phyloP scores from a whole-genome alignment of 1,139 yeast species.

The Saccharomyces uvarum region DNA sequence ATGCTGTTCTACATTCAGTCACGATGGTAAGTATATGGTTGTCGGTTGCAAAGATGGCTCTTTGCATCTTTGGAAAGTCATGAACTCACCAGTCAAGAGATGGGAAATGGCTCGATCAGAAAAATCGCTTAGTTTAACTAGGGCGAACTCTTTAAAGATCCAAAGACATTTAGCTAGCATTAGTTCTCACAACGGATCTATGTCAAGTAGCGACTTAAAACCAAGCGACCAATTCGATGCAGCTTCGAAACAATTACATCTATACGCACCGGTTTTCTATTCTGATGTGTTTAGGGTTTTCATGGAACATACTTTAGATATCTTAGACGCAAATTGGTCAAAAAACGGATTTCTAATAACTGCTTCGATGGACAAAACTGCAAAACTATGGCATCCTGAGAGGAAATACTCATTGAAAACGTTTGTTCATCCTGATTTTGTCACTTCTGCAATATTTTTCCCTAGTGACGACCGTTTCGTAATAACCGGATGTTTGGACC shows the following conservation, averaged over 20 bases:
- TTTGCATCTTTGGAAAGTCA: constrained; percentile 72
- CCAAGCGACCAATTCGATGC: not conserved
- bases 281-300: constrained; percentile 56
- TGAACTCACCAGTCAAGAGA: constrained; percentile 60
- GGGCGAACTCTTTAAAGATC: constrained; percentile 6
- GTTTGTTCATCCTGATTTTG: constrained; percentile 72
- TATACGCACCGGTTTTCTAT: constrained; percentile 73
- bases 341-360: constrained; percentile 73
- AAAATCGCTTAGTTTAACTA: constrained; percentile 4
- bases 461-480: constrained; percentile 85
- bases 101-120: constrained; percentile 34
- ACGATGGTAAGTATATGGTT: constrained; percentile 75
- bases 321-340: constrained; percentile 79
- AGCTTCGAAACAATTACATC: constrained; percentile 3
- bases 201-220: not conserved
- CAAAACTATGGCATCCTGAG: constrained; percentile 77
- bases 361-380: constrained; percentile 82
- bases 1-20: constrained; percentile 43
- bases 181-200: constrained; percentile 3
- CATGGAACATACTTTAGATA: constrained; percentile 60
- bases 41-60: constrained; percentile 70
- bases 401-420: constrained; percentile 54
- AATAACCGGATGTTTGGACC: constrained; percentile 75
- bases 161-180: constrained; percentile 4
- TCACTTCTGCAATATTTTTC: constrained; percentile 73